Evolutionary conservation across 352 stramenopile genomes (phyloP).

Genomic region (Pythium utonaiense): DNA sequence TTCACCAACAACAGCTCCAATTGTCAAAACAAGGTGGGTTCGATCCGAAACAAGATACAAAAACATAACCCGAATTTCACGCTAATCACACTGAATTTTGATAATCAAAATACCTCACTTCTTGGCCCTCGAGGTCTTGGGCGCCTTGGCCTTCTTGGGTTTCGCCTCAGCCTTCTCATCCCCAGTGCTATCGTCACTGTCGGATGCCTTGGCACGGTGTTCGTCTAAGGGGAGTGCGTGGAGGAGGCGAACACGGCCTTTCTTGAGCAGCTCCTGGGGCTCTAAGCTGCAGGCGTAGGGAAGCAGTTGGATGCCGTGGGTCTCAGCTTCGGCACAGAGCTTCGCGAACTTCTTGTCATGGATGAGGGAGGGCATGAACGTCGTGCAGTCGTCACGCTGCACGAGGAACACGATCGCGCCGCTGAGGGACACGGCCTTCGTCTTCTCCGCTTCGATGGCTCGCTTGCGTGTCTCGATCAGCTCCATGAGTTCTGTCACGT

Average conservation of each 20-base stretch:
- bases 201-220: not conserved
- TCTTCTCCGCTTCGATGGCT: constrained; percentile 18
- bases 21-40: constrained; percentile 5
- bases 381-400: constrained; percentile 70
- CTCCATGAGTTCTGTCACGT: constrained; percentile 71
- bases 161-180: not conserved
- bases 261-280: constrained; percentile 31
- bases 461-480: constrained; percentile 29
- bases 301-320: constrained; percentile 56
- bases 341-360: constrained; percentile 67
- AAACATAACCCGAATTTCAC: not conserved
- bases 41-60: constrained; percentile 9
- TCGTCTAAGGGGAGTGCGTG: constrained; percentile 30
- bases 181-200: not conserved
- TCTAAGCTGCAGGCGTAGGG: constrained; percentile 54
- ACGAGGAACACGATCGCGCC: constrained; percentile 72
- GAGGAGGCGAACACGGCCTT: constrained; percentile 41
- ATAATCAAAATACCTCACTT: too few species aligned
- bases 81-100: too few species aligned
- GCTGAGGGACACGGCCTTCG: constrained; percentile 24
- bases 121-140: not conserved
- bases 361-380: constrained; percentile 58
- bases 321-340: constrained; percentile 47
- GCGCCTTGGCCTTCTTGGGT: too few species aligned
- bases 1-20: constrained; percentile 19